Evolutionary conservation across 2,329 filamentous ascomycete genomes (phyloP).

Genomic region (Fusarium incarnatum): DNA sequence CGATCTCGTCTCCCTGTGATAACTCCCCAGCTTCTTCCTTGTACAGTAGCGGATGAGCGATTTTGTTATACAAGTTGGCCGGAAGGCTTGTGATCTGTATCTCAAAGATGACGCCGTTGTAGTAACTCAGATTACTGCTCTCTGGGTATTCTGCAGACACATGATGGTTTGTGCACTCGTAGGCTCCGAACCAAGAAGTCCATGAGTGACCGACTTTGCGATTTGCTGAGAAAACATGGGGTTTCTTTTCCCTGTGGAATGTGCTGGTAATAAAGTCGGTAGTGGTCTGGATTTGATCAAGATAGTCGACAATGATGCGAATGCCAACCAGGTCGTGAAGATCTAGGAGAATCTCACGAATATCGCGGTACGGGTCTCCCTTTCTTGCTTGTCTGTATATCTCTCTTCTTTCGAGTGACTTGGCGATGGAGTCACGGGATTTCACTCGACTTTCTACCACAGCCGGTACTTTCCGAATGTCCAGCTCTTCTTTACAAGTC

Average conservation of each 20-base stretch:
- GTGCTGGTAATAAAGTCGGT: accelerated
- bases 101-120: not conserved
- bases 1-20: not conserved
- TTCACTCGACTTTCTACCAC: no score
- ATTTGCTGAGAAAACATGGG: not conserved
- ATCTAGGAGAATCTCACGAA: no score
- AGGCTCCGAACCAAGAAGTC: not conserved
- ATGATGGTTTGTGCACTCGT: not conserved
- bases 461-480: no score
- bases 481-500: no score
- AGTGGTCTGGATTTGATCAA: accelerated
- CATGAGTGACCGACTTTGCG: not conserved
- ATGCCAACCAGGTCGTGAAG: no score
- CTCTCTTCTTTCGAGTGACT: no score
- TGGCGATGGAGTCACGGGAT: no score
- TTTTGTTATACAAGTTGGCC: not conserved
- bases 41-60: not conserved
- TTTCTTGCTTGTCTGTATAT: no score
- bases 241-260: not conserved
- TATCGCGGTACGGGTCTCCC: no score
- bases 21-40: not conserved
- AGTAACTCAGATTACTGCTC: not conserved
- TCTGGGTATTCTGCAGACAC: not conserved
- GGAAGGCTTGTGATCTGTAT: not conserved
- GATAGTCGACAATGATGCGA: accelerated